Evolutionary conservation across 768 basidiomycete species (phyloP).

Genomic region (Boletus sensibilis): DNA sequence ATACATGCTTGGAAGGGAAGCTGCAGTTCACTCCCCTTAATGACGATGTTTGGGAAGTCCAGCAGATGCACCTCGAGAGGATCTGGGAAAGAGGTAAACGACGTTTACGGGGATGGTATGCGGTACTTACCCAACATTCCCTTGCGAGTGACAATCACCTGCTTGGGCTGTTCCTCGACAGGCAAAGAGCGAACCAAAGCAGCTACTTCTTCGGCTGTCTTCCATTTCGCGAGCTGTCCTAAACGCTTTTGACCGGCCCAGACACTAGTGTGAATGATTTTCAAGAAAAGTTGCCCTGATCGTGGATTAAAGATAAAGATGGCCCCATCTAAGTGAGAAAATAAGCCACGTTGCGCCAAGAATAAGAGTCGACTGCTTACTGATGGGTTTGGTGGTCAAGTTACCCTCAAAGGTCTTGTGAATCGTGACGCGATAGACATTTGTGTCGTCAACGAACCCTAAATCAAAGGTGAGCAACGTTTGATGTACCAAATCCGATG

Average conservation of each 20-base stretch:
- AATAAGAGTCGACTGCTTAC: slow-evolving; percentile 39
- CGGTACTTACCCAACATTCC: slow-evolving; percentile 85
- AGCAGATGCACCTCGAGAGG: slow-evolving; percentile 97
- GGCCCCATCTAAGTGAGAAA: slow-evolving; percentile 63
- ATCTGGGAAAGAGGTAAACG: slow-evolving; percentile 43
- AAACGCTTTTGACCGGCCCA: slow-evolving; percentile 99
- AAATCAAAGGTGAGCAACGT: slow-evolving; percentile 11
- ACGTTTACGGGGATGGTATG: neutral
- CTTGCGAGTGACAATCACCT: slow-evolving; percentile 99
- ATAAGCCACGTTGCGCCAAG: neutral
- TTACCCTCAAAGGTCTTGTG: slow-evolving; percentile 99
- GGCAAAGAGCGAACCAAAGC: slow-evolving; percentile 95
- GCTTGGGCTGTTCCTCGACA: slow-evolving; percentile 99
- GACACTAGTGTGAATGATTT: slow-evolving; percentile 99
- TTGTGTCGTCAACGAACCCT: slow-evolving; percentile 99
- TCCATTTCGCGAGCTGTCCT: slow-evolving; percentile 99
- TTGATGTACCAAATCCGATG: neutral
- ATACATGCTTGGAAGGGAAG: slow-evolving; percentile 99
- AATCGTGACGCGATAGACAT: slow-evolving; percentile 98
- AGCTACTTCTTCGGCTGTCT: slow-evolving; percentile 99
- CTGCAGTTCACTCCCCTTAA: slow-evolving; percentile 98
- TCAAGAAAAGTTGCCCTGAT: slow-evolving; percentile 96
- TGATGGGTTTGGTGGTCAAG: slow-evolving; percentile 98
- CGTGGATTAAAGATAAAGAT: slow-evolving; percentile 99
- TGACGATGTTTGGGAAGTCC: slow-evolving; percentile 99